phyloP scores from a whole-genome alignment of 192 early-diverging fungal species.

The Rhizoclosmatium globosum region DNA sequence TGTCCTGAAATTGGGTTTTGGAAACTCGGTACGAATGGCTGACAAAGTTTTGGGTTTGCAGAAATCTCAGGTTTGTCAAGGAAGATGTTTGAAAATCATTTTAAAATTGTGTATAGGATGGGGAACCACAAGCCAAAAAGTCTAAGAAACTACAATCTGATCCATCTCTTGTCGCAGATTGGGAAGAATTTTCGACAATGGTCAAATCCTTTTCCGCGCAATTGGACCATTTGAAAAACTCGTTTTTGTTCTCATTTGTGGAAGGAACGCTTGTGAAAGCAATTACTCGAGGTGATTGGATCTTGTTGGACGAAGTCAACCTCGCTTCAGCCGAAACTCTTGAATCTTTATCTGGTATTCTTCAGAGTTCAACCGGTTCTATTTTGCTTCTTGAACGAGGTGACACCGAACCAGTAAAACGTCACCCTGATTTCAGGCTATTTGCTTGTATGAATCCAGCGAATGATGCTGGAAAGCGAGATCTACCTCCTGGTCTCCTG shows the following conservation, averaged over 20 bases:
- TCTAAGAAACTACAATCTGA: slow-evolving; percentile 40
- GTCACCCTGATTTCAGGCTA: slow-evolving; percentile 93
- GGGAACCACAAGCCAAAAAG: slow-evolving; percentile 24
- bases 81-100: neutral
- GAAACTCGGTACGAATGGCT: slow-evolving; percentile 83
- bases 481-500: slow-evolving; percentile 90
- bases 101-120: slow-evolving; percentile 1
- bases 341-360: slow-evolving; percentile 87
- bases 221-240: slow-evolving; percentile 70
- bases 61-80: slow-evolving; percentile 13
- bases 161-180: slow-evolving; percentile 67
- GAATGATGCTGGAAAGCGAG: slow-evolving; percentile 96
- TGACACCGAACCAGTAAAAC: slow-evolving; percentile 80
- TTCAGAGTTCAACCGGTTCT: slow-evolving; percentile 83
- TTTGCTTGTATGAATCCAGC: slow-evolving; percentile 99
- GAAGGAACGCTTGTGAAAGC: slow-evolving; percentile 94
- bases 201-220: slow-evolving; percentile 80
- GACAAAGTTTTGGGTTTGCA: slow-evolving; percentile 54
- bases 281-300: slow-evolving; percentile 91
- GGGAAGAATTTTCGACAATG: slow-evolving; percentile 74
- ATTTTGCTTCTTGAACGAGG: slow-evolving; percentile 92
- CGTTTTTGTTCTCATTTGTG: slow-evolving; percentile 91
- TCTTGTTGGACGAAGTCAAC: slow-evolving; percentile 97
- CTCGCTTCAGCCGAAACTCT: slow-evolving; percentile 95
- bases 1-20: slow-evolving; percentile 77